Evolutionary conservation across 176 grass and related monocot species (phyloP).

Genomic region (Thalia dealbata): DNA sequence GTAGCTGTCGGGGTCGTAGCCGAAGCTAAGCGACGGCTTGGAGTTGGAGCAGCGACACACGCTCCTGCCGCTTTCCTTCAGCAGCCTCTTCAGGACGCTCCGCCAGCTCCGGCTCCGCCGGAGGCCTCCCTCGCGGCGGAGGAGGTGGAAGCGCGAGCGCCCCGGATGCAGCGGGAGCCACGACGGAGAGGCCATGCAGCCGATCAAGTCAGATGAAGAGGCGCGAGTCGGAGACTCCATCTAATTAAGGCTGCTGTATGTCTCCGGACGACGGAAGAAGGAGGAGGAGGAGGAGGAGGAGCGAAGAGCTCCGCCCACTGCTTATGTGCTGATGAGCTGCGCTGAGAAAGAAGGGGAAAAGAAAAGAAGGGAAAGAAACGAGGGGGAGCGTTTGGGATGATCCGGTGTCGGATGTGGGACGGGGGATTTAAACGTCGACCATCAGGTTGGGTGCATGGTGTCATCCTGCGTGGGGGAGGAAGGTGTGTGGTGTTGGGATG

Average conservation of each 20-base stretch:
- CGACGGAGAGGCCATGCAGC: slow-evolving; percentile 39
- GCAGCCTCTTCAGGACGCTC: slow-evolving; percentile 49
- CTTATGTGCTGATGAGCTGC: too few species aligned
- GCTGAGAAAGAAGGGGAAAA: too few species aligned
- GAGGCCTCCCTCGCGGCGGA: slow-evolving; percentile 23
- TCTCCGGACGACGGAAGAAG: too few species aligned
- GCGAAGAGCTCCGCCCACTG: too few species aligned
- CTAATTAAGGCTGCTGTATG: too few species aligned
- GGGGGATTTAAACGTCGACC: not conserved
- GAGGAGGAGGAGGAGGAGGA: too few species aligned
- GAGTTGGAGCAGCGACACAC: slow-evolving; percentile 26
- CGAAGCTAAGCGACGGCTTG: slow-evolving; percentile 43
- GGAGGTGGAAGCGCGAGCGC: slow-evolving; percentile 42
- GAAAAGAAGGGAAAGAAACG: not conserved
- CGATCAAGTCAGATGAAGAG: slow-evolving; percentile 17
- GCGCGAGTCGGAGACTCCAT: slow-evolving; percentile 1
- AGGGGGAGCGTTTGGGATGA: not conserved
- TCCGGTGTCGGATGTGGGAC: not conserved
- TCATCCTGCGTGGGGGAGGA: too few species aligned
- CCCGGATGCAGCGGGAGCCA: slow-evolving; percentile 23
- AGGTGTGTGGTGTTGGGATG: not conserved
- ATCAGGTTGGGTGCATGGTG: too few species aligned
- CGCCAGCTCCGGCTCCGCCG: slow-evolving; percentile 33
- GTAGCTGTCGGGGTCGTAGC: slow-evolving; percentile 85
- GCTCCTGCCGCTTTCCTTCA: slow-evolving; percentile 59